A percentile compares a stretch with the other conserved stretches of the same genome.
These are phyloP conservation scores for Mycosarcoma maydis DNA, from an alignment of 1,284 basidiomycete genomes.

Conservation along the genomic window DNA sequence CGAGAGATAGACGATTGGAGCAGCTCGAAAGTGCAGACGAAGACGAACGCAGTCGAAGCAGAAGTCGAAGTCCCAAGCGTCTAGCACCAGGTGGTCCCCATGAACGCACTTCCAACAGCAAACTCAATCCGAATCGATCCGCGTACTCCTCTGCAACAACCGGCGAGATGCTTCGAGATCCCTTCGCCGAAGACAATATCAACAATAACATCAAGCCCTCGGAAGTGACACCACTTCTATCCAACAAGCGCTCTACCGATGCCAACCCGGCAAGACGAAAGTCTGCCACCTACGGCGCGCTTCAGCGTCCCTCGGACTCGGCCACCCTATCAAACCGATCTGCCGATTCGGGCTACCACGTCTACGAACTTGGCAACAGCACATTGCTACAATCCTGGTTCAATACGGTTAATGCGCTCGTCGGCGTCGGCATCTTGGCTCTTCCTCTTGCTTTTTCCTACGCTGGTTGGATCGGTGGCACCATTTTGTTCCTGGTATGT, in stretches of 20 bases:
- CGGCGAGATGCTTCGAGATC: conserved; percentile 42
- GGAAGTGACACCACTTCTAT: conserved; percentile 11
- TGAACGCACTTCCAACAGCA: conserved; percentile 22
- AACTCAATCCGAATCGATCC: conserved; percentile 14
- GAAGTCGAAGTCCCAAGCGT: conserved; percentile 52
- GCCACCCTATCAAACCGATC: conserved; percentile 13
- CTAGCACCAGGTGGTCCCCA: conserved; percentile 11
- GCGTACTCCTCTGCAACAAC: conserved; percentile 18
- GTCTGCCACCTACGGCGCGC: conserved; percentile 13
- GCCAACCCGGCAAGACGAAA: conserved; percentile 5
- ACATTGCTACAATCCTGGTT: conserved; percentile 65
- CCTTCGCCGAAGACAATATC: conserved; percentile 25
- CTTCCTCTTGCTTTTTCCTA: conserved; percentile 62
- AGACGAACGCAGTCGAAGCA: conserved; percentile 44
- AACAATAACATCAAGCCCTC: conserved; percentile 9
- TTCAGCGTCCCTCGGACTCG: conserved; percentile 18
- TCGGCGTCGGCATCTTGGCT: conserved; percentile 64
- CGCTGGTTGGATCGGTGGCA: conserved; percentile 58
- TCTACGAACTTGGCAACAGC: conserved; percentile 43
- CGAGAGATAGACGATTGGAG: conserved; percentile 31
- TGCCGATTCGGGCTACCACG: conserved; percentile 15
- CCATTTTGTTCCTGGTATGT: conserved; percentile 56
- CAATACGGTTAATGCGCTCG: conserved; percentile 64
- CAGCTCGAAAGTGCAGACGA: conserved; percentile 38
- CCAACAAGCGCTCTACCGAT: neutral